Conservation (phyloP, 176 grass and related monocot genomes). For the Saccharum spontaneum region DNA sequence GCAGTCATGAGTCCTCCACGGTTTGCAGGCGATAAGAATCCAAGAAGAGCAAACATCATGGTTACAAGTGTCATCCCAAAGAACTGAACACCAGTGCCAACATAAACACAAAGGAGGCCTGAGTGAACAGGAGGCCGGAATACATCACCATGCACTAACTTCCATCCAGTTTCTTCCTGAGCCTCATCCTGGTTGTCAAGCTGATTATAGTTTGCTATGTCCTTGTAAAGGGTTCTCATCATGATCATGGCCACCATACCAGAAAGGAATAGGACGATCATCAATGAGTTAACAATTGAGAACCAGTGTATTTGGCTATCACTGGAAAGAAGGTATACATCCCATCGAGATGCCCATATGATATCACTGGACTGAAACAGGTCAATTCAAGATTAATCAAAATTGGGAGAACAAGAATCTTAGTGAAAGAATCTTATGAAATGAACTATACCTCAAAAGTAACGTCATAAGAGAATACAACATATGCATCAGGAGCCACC, state of each 20-base stretch:
- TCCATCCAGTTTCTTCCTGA: slow-evolving; percentile 90
- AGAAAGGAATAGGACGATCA: slow-evolving; percentile 87
- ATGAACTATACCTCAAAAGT: slow-evolving; percentile 63
- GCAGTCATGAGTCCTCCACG: slow-evolving; percentile 71
- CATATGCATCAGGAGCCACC: slow-evolving; percentile 54
- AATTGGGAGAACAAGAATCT: neutral
- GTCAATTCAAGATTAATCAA: slow-evolving; percentile 11
- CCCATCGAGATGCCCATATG: slow-evolving; percentile 82
- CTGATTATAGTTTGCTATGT: slow-evolving; percentile 78
- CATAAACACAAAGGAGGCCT: slow-evolving; percentile 75
- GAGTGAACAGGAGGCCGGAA: slow-evolving; percentile 77
- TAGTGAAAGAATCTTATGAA: slow-evolving; percentile 1
- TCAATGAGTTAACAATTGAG: slow-evolving; percentile 76
- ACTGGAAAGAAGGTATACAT: slow-evolving; percentile 80
- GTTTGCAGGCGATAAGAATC: slow-evolving; percentile 79
- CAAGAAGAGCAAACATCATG: slow-evolving; percentile 78
- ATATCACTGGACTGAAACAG: slow-evolving; percentile 57
- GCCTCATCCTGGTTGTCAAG: slow-evolving; percentile 73
- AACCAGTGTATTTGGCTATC: slow-evolving; percentile 84
- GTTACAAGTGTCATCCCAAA: slow-evolving; percentile 77
- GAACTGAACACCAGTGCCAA: slow-evolving; percentile 82
- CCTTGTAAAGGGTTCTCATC: slow-evolving; percentile 88
- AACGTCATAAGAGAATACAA: slow-evolving; percentile 78
- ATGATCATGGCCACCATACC: slow-evolving; percentile 86
- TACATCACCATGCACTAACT: slow-evolving; percentile 73